phyloP scores from a whole-genome alignment of 352 stramenopile genomes.

The Stephanocyclus meneghinianus region DNA sequence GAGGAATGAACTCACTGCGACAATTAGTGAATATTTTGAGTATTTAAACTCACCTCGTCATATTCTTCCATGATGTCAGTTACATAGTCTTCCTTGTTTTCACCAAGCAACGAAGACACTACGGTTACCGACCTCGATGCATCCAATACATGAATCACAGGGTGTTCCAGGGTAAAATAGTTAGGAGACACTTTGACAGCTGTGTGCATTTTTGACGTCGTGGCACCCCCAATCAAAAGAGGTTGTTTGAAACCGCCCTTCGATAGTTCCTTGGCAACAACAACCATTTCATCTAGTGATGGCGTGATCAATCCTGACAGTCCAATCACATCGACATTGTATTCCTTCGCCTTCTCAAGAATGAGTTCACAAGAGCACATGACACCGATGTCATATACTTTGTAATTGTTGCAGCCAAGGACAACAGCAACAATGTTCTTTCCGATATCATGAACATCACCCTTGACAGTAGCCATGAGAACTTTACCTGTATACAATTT shows the following conservation, averaged over 20 bases:
- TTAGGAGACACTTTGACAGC: slow-evolving; percentile 96
- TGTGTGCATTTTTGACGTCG: slow-evolving; percentile 97
- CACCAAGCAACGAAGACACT: slow-evolving; percentile 89
- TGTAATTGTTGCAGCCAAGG: slow-evolving; percentile 98
- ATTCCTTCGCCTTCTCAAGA: slow-evolving; percentile 84
- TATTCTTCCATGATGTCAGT: slow-evolving; percentile 92
- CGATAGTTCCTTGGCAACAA: slow-evolving; percentile 92
- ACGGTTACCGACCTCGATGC: slow-evolving; percentile 94
- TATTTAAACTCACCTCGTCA: slow-evolving; percentile 75
- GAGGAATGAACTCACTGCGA: background rate
- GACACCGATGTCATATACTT: slow-evolving; percentile 95
- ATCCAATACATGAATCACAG: slow-evolving; percentile 97
- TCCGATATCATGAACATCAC: slow-evolving; percentile 98
- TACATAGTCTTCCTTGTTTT: slow-evolving; percentile 93
- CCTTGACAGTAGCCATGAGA: slow-evolving; percentile 97
- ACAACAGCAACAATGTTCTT: slow-evolving; percentile 99
- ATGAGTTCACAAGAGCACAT: slow-evolving; percentile 93
- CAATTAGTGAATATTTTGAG: background rate
- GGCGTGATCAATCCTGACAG: slow-evolving; percentile 96
- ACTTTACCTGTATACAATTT: slow-evolving; percentile 84
- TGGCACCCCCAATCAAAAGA: slow-evolving; percentile 95
- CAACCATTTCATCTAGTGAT: slow-evolving; percentile 97
- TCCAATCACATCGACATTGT: slow-evolving; percentile 94
- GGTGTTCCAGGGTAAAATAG: slow-evolving; percentile 92
- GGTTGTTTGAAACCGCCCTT: slow-evolving; percentile 91